A percentile compares a stretch with the other conserved stretches of the same genome.
Evolutionary conservation across 2,329 filamentous ascomycete species (phyloP).

Genomic region (Fusarium floridanum): DNA sequence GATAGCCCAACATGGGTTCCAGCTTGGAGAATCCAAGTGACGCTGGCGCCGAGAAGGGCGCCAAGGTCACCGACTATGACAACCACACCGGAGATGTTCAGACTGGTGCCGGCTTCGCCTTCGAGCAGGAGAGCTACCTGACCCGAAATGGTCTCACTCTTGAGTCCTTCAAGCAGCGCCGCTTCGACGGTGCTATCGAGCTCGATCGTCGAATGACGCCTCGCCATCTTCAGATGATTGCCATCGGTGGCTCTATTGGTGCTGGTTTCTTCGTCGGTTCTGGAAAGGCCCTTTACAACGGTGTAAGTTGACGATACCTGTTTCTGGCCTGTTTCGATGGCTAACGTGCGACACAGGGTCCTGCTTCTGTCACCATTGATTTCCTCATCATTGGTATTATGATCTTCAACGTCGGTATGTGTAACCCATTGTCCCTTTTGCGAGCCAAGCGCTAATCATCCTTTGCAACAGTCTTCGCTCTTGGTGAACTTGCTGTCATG

Average conservation of each 20-base stretch:
- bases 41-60: constrained; percentile 40
- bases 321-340: neutral
- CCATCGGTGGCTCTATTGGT: constrained; percentile 72
- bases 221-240: constrained; percentile 73
- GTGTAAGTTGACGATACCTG: constrained; percentile 48
- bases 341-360: constrained; percentile 46
- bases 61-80: constrained; percentile 35
- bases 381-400: constrained; percentile 70
- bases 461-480: constrained; percentile 61
- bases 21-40: constrained; percentile 38
- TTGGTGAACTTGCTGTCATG: constrained; percentile 73
- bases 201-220: constrained; percentile 64
- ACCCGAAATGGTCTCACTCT: constrained; percentile 46
- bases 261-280: constrained; percentile 74
- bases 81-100: constrained; percentile 25
- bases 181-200: constrained; percentile 42
- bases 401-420: constrained; percentile 67
- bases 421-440: neutral
- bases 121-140: constrained; percentile 35
- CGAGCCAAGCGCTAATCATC: constrained; percentile 16
- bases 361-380: constrained; percentile 60
- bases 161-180: constrained; percentile 42
- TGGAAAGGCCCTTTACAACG: constrained; percentile 64
- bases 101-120: constrained; percentile 36
- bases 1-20: constrained; percentile 38